Conservation (phyloP, 768 basidiomycete genomes). For the Ramaria rubella region DNA sequence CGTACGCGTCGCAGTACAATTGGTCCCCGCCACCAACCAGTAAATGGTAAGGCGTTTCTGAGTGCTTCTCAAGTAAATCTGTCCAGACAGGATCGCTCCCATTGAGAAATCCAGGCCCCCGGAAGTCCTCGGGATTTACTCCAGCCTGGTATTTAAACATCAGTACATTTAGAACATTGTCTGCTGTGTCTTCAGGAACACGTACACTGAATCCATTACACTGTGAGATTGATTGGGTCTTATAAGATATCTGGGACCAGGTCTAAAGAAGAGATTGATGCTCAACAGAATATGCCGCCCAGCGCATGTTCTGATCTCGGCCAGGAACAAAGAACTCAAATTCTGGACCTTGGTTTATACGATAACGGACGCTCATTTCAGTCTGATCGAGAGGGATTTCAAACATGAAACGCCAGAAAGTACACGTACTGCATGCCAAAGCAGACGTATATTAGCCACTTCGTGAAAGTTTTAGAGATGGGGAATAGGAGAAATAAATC, state of each 20-base stretch:
- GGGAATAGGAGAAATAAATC: slow-evolving; percentile 22
- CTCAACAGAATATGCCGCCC: slow-evolving; percentile 80
- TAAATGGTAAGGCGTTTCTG: slow-evolving; percentile 76
- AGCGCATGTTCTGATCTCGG: slow-evolving; percentile 75
- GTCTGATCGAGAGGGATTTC: slow-evolving; percentile 63
- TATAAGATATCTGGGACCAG: not conserved
- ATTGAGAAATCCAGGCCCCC: slow-evolving; percentile 67
- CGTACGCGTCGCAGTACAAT: slow-evolving; percentile 77
- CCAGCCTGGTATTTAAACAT: slow-evolving; percentile 38
- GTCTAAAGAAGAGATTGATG: slow-evolving; percentile 10
- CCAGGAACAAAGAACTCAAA: slow-evolving; percentile 83
- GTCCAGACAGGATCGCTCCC: slow-evolving; percentile 93
- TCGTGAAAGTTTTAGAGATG: not conserved
- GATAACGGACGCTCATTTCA: slow-evolving; percentile 77
- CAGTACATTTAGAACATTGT: not conserved
- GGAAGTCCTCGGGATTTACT: slow-evolving; percentile 82
- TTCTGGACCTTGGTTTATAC: slow-evolving; percentile 71
- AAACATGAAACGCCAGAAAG: slow-evolving; percentile 92
- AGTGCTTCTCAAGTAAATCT: slow-evolving; percentile 82
- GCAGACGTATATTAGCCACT: not conserved
- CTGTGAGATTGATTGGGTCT: slow-evolving; percentile 28
- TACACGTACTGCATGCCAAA: slow-evolving; percentile 56
- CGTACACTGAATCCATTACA: slow-evolving; percentile 75
- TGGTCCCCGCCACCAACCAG: slow-evolving; percentile 94
- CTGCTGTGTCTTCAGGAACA: not conserved